Conservation (phyloP, 208 protist species). For the Polymyxa betae region DNA sequence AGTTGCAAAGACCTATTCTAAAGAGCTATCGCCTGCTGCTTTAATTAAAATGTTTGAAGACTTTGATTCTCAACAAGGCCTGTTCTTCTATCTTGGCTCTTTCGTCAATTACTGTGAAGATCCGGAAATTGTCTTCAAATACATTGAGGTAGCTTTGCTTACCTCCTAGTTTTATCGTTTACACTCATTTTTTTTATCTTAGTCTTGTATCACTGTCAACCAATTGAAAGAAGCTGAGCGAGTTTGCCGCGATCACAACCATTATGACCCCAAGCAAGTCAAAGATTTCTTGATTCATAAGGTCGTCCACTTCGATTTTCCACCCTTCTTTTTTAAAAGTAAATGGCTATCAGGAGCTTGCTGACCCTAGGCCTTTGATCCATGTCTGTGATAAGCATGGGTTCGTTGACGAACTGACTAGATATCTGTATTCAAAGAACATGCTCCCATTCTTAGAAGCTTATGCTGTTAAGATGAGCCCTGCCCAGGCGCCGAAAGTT, state of each 20-base stretch:
- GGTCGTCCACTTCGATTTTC: neutral
- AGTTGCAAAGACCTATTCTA: constrained; percentile 96
- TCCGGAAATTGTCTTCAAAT: constrained; percentile 98
- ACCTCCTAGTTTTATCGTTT: neutral
- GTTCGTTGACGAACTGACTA: constrained; percentile 96
- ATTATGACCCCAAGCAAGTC: constrained; percentile 92
- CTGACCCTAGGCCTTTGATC: constrained; percentile 98
- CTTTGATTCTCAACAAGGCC: constrained; percentile 90
- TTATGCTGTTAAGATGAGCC: constrained; percentile 66
- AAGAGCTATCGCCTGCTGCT: constrained; percentile 86
- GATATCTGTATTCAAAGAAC: constrained; percentile 88
- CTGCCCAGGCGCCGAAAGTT: constrained; percentile 53
- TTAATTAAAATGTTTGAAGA: constrained; percentile 85
- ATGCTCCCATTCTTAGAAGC: constrained; percentile 59
- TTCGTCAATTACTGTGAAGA: constrained; percentile 94
- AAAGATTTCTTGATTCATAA: constrained; percentile 96
- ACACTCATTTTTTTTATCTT: neutral
- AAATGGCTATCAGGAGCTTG: constrained; percentile 85
- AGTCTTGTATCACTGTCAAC: constrained; percentile 90
- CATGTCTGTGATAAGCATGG: constrained; percentile 99
- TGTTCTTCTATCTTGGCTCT: constrained; percentile 94
- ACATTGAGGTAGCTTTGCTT: constrained; percentile 86
- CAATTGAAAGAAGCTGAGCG: constrained; percentile 97
- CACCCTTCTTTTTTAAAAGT: neutral
- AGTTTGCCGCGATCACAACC: constrained; percentile 95